phyloP scores from a whole-genome alignment of 129 eudicot genomes.

The Tagetes erecta region DNA sequence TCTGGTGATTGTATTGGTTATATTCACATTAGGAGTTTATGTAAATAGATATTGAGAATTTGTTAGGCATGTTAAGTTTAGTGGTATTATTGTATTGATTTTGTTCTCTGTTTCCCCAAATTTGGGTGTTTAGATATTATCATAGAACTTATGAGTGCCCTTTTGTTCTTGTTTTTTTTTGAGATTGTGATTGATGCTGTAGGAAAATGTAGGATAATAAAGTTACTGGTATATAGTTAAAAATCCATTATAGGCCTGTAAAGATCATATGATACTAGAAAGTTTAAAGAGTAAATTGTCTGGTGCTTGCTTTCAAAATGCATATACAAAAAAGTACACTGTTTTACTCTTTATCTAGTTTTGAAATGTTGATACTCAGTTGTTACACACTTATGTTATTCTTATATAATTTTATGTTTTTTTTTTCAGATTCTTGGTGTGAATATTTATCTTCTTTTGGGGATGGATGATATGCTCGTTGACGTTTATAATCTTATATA shows the following conservation, averaged over 20 bases:
- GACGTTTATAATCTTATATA: constrained; percentile 38
- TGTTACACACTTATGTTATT: background rate
- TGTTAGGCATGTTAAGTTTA: background rate
- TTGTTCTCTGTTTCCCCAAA: background rate
- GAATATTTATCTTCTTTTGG: constrained; percentile 41
- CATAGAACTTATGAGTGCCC: background rate
- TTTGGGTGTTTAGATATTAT: background rate
- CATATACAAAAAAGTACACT: background rate
- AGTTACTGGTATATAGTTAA: background rate
- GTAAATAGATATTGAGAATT: background rate
- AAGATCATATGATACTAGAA: background rate
- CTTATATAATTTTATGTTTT: constrained; percentile 1
- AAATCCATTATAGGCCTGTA: background rate
- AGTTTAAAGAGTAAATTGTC: background rate
- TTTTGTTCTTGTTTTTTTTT: background rate
- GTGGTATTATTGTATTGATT: constrained; percentile 5
- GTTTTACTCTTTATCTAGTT: background rate
- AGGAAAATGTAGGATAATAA: background rate
- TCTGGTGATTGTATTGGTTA: constrained; percentile 5
- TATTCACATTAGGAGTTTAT: background rate
- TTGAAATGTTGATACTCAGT: background rate
- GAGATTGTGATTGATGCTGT: background rate
- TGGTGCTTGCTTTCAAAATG: background rate
- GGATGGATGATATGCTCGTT: constrained; percentile 52
- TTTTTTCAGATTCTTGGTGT: constrained; percentile 40